Evolutionary conservation across 345 rosid species (phyloP).

Genomic region (Moricandia arvensis): DNA sequence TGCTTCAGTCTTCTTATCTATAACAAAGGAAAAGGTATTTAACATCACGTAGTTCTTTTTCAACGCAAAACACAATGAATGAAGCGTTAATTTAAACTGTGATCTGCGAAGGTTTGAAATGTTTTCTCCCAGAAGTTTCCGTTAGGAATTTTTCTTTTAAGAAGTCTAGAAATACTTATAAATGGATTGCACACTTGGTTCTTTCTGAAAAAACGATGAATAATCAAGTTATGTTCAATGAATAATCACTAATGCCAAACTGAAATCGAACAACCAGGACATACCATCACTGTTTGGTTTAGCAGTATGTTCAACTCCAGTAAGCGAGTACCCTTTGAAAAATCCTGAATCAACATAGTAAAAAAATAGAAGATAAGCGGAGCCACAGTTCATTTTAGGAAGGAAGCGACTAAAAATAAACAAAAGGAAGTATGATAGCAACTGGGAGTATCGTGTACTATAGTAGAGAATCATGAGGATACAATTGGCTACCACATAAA

Average conservation of each 20-base stretch:
- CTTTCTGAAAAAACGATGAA: background rate
- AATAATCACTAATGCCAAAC: background rate
- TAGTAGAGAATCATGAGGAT: constrained; percentile 2
- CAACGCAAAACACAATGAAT: constrained; percentile 11
- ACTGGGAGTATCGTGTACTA: constrained; percentile 5
- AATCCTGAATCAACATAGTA: constrained; percentile 58
- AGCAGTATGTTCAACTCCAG: constrained; percentile 85
- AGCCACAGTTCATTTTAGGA: constrained; percentile 13
- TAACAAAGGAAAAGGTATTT: constrained; percentile 25
- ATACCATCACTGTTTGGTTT: constrained; percentile 87
- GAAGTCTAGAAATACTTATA: background rate
- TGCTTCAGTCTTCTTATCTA: constrained; percentile 95
- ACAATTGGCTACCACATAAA: constrained; percentile 9
- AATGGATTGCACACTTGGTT: constrained; percentile 8
- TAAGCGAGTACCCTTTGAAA: constrained; percentile 86
- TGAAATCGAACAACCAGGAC: constrained; percentile 32
- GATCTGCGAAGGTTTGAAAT: constrained; percentile 8
- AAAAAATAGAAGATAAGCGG: constrained; percentile 6
- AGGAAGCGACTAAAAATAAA: constrained; percentile 17
- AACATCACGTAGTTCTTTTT: constrained; percentile 6
- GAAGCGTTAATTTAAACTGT: background rate
- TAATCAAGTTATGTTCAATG: no score
- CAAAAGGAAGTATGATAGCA: constrained; percentile 16
- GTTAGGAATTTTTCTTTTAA: background rate
- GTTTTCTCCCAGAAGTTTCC: constrained; percentile 5